phyloP scores from a whole-genome alignment of 257 asterid species.

The Euphrasia confusa region DNA sequence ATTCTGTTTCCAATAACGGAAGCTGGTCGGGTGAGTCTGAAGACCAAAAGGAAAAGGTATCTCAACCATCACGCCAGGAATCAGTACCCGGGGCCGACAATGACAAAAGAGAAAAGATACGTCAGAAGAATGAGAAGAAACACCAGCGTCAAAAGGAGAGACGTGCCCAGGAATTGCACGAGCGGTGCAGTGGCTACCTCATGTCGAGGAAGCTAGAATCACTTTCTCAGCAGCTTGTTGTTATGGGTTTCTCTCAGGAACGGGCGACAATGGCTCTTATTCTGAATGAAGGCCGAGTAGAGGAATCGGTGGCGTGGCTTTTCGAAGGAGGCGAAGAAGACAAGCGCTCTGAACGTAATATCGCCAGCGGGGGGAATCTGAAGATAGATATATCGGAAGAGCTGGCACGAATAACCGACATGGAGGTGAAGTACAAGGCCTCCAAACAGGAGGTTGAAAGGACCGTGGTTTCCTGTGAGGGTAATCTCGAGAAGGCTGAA shows the following conservation, averaged over 20 bases:
- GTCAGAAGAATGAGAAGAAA: conserved; percentile 62
- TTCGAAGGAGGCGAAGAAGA: conserved; percentile 53
- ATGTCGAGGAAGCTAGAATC: conserved; percentile 69
- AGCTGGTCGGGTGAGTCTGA: conserved; percentile 99
- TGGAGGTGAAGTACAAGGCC: conserved; percentile 65
- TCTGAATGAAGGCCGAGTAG: conserved; percentile 86
- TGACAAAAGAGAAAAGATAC: conserved; percentile 63
- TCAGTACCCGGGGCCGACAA: conserved; percentile 62
- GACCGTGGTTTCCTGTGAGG: conserved; percentile 78
- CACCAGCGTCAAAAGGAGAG: conserved; percentile 76
- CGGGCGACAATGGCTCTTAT: conserved; percentile 92
- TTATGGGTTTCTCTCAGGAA: conserved; percentile 94
- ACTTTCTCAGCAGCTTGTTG: conserved; percentile 82
- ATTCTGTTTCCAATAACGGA: conserved; percentile 73
- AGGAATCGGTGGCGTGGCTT: conserved; percentile 77
- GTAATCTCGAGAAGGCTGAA: conserved; percentile 85
- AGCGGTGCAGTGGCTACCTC: conserved; percentile 60
- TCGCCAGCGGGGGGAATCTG: conserved; percentile 59
- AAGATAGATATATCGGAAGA: conserved; percentile 91
- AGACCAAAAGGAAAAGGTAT: conserved; percentile 53
- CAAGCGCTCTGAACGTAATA: conserved; percentile 43
- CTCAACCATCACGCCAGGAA: conserved; percentile 41
- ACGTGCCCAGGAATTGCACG: conserved; percentile 70
- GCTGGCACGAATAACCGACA: conserved; percentile 61
- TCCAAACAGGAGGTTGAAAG: conserved; percentile 92